phyloP scores from a whole-genome alignment of 805 yeast genomes.

The Pichia cabralensis region DNA sequence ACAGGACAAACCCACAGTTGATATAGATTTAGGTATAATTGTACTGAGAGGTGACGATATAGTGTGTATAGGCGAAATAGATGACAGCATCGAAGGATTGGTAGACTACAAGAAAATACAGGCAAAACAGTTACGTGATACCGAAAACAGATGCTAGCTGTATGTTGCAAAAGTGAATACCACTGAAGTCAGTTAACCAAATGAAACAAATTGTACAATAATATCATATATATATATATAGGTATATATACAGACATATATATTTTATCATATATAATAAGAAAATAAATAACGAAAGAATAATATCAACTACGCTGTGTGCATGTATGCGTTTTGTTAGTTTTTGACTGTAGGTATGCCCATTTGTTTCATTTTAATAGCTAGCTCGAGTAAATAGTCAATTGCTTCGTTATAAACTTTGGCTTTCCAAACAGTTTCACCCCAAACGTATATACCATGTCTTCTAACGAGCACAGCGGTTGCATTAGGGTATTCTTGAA shows the following conservation, averaged over 20 bases:
- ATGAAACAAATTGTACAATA: conserved; percentile 1
- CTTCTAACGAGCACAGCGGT: conserved; percentile 85
- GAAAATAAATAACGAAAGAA: too few relatives aligned
- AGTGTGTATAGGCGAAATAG: conserved; percentile 46
- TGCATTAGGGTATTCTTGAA: conserved; percentile 61
- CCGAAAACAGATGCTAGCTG: conserved; percentile 27
- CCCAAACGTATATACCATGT: conserved; percentile 97
- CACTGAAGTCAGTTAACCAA: too few relatives aligned
- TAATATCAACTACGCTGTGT: too few relatives aligned
- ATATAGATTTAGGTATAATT: conserved; percentile 36
- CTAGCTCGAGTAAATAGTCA: conserved; percentile 79
- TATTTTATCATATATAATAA: too few relatives aligned
- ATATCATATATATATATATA: background rate
- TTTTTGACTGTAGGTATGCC: conserved; percentile 45
- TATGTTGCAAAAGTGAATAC: too few relatives aligned
- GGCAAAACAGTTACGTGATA: conserved; percentile 20
- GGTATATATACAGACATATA: background rate
- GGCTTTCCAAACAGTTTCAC: conserved; percentile 84
- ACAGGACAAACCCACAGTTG: conserved; percentile 28
- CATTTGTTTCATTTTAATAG: conserved; percentile 66
- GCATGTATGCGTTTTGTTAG: too few relatives aligned
- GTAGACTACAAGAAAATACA: conserved; percentile 31
- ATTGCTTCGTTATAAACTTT: conserved; percentile 88
- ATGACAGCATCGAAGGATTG: conserved; percentile 29
- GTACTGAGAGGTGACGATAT: conserved; percentile 51